Base-by-base conservation (phyloP, 2,329 filamentous ascomycete species). In the Botrytis medusae region DNA sequence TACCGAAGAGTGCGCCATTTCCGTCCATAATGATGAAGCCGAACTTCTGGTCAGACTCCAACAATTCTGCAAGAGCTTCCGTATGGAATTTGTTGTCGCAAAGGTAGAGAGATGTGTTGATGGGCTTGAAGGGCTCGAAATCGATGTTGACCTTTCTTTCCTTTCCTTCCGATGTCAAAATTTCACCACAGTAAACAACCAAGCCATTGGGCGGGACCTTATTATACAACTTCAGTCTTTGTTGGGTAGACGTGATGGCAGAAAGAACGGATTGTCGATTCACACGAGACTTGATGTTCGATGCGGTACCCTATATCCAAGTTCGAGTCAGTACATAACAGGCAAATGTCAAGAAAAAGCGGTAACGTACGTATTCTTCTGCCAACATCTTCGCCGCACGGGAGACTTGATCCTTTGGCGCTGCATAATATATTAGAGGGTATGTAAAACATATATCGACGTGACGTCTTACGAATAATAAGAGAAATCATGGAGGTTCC, bases 21-120 rank as follows among this genome's bases (percentile, higher is more conserved):
- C 96, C 96, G 82, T 99, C 96, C 96, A 99, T 99, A 86, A 99
- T 92, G 84, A 99, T 99, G 86, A 99, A 99, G 72, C 96, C 96
- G 80, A 99, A 99, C 85, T 97, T 98, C 85, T 98, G 96, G 83
- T 99, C 96, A 29, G 95, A 98, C 85, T 99, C 96, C 78, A 99
- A 91, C 81, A 99, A 89, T 86, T 99, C 96, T 77, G 95, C 96
- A 78, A 99, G 87, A 29, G 96, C 95, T 85, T 99, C 96, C 73
- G 96, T 99, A 83, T 99, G 96, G 85, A 99, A 99, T 83, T 99
- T 99, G 88, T 99, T 99, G 90, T 99, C 96, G 86, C 96, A 99
- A 75, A 99, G 93, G 84, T 99, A 99, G 64, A 99, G 89, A 62
- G 97, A 99, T 51, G 96, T 99, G 85, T 99, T 99, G 90, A 99